Evolutionary conservation across 352 stramenopile species (phyloP), one percentile per base, ranked within the genome.

Genomic region (Phytophthora chlamydospora): DNA sequence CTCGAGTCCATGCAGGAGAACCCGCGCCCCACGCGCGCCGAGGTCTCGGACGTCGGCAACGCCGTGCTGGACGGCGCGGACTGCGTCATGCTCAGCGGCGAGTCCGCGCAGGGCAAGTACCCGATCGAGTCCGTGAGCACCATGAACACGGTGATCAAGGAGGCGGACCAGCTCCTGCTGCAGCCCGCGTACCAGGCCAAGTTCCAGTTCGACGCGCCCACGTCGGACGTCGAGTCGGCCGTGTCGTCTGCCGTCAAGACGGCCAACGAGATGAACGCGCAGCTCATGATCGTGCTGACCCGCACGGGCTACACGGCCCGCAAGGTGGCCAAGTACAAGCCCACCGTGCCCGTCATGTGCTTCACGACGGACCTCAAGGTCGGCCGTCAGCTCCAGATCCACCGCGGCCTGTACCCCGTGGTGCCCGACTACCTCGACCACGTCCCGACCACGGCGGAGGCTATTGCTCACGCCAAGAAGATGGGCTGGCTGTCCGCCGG

Each of bases 61-160:
- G 88, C 88, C 31, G 88, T 96, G 40, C 58, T 96, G 31, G 88
- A 96, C 50, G 88, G 88, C 31, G 85, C 88, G 4, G 88, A 96
- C 55, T 88, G 81, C 50, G 88, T 96, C 41, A 96, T 96, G 88
- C 82, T 96, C 52, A 93, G 83, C 51, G 88, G 86, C 5, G 86
- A 96, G 64, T 81, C 85, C 19, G 88, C 88, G 1, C 75, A 96
- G 40, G 88, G 88, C 59, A 93, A 96, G 72, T 96, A 93, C 78
- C 88, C 88, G n/a, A 70, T 94, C 40, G 85, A 96, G 58, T 91
- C 81, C 14, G 88, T 96, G 12, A 71, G 80, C 48, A 97, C 90
- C 12, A 98, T 98, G 95, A 98, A 97, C 71, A 94, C 95, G 44
- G 89, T 98, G 43, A 85, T 98, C 60, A 87, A 88, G 57, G 84